These are phyloP conservation scores for Neonectria faginata DNA, from an alignment of 2,329 filamentous ascomycete species.

Conservation along the genomic window DNA sequence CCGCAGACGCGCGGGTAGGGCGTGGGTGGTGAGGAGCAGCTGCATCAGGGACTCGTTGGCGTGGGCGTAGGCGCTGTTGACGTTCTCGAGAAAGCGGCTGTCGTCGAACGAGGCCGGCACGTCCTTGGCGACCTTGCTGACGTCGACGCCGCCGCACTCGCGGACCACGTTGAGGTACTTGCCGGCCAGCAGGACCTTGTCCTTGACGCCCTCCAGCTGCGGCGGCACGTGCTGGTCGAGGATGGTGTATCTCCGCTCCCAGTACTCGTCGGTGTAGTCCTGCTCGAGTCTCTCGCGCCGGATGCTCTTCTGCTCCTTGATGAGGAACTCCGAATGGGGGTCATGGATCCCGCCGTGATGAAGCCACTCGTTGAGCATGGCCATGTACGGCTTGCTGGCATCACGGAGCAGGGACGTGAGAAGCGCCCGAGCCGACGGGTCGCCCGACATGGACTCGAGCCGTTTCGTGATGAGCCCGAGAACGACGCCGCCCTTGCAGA, in stretches of 20 bases:
- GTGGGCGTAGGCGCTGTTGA: conserved; percentile 93
- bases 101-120: conserved; percentile 96
- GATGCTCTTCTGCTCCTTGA: conserved; percentile 97
- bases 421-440: conserved; percentile 85
- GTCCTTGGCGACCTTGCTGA: conserved; percentile 87
- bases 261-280: conserved; percentile 99
- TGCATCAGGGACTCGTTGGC: conserved; percentile 94
- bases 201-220: conserved; percentile 89
- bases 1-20: conserved; percentile 84
- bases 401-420: conserved; percentile 87
- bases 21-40: conserved; percentile 91
- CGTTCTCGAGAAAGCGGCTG: conserved; percentile 90
- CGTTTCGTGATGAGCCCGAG: conserved; percentile 86
- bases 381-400: conserved; percentile 94
- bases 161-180: conserved; percentile 98
- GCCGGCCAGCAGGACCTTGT: conserved; percentile 93
- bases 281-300: conserved; percentile 89
- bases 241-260: conserved; percentile 97
- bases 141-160: conserved; percentile 95
- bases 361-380: conserved; percentile 98
- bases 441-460: conserved; percentile 90
- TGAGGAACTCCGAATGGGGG: conserved; percentile 91
- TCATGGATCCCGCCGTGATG: conserved; percentile 96
- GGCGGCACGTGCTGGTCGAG: conserved; percentile 91
- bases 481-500: conserved; percentile 97